A percentile compares a stretch with the other conserved stretches of the same genome.
These are phyloP conservation scores for Ogataea nakhonphanomensis DNA, from an alignment of 805 yeast genomes.

Conservation along the genomic window DNA sequence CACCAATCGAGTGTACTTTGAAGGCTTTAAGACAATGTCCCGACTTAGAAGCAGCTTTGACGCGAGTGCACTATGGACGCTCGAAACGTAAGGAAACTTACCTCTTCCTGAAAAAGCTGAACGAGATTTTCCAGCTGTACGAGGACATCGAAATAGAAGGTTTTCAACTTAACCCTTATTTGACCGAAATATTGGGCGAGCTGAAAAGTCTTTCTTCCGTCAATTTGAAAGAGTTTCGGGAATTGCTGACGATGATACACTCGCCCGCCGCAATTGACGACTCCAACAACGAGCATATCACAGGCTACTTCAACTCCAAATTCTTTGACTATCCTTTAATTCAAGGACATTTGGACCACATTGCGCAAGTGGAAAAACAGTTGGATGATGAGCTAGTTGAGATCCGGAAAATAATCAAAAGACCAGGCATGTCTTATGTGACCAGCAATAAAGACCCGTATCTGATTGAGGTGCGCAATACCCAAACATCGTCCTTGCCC, in stretches of 20 bases:
- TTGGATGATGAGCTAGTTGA: conserved; percentile 51
- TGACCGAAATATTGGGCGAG: conserved; percentile 21
- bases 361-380: conserved; percentile 42
- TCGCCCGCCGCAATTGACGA: conserved; percentile 50
- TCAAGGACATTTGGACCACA: conserved; percentile 38
- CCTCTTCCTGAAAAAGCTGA: conserved; percentile 45
- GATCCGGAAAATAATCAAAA: conserved; percentile 44
- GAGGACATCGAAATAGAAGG: conserved; percentile 13
- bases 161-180: conserved; percentile 18
- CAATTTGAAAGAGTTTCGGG: conserved; percentile 26
- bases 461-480: conserved; percentile 69
- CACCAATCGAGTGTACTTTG: conserved; percentile 32
- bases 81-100: conserved; percentile 60
- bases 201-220: conserved; percentile 14
- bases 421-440: conserved; percentile 55
- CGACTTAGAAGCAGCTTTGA: conserved; percentile 58
- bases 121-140: conserved; percentile 36
- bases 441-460: conserved; percentile 65
- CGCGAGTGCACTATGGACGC: conserved; percentile 56
- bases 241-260: conserved; percentile 49
- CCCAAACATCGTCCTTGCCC: conserved; percentile 58
- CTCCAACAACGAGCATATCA: conserved; percentile 35
- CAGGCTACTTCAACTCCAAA: conserved; percentile 39
- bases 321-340: conserved; percentile 39
- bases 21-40: conserved; percentile 33